Evolutionary conservation across 306 rosid species (phyloP), one percentile per base, ranked within the genome.

Genomic region (Herpetospermum pedunculosum): DNA sequence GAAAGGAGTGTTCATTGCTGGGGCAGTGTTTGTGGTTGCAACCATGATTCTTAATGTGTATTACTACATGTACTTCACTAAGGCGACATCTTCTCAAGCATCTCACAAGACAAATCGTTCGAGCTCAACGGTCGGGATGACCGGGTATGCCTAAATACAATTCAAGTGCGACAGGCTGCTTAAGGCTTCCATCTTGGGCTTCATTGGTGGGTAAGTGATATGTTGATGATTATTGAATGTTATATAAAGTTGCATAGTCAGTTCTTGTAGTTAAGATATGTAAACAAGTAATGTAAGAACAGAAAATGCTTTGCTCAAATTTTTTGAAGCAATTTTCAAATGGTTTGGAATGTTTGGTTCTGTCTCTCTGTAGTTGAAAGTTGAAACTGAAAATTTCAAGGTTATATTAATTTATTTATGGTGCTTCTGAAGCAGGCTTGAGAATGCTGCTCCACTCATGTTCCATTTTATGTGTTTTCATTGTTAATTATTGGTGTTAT

Each of bases 51-150:
- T 91, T 10, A 91, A 94, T 25, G 87, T 91, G 48, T 94, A 94
- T 81, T 94, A 83, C 82, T 94, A 91, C 83, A 84, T 94, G 91
- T 94, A 94, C 87, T 89, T 94, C 85, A 87, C 90, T 54, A 91
- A 89, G 85, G 96, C 99, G 57, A 83, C 92, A 21, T 49, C 85
- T 1, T 57, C 90, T 43, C 84, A 81, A 38, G 72, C 82, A 30
- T 78, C 96, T 74, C 90, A 88, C 6, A 89, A 91, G 77, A 79
- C 88, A 5, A 91, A 89, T 79, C 85, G 87, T 29, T 70, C 89
- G 12, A 87, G 90, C 83, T 84, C 99, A 30, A 81, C 88, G 0
- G 90, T 91, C 19, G 97, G 97, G 49, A 89, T 94, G 97, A 74
- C 99, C 8, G 95, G 92, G 29, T 84, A 88, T 74, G 90, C 90